These are phyloP conservation scores for Annulohypoxylon truncatum DNA, from an alignment of 2,329 filamentous ascomycete species.

Conservation along the genomic window DNA sequence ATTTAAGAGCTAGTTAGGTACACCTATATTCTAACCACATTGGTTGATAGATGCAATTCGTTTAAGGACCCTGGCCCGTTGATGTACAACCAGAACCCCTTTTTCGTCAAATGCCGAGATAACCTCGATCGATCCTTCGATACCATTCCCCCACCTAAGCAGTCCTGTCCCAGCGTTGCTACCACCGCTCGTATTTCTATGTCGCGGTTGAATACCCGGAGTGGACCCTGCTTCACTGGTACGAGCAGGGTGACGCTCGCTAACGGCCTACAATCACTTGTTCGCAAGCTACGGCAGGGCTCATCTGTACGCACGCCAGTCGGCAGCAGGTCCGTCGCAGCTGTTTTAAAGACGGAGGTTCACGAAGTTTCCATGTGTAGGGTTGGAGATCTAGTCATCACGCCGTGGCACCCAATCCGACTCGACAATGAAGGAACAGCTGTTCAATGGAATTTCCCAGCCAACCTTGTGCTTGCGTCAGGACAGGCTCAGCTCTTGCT, in stretches of 20 bases:
- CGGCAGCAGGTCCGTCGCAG: conserved; percentile 61
- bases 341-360: conserved; percentile 64
- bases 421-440: conserved; percentile 40
- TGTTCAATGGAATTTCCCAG: conserved; percentile 61
- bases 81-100: conserved; percentile 63
- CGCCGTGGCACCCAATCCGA: conserved; percentile 70
- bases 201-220: conserved; percentile 55
- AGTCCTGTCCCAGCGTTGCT: conserved; percentile 45
- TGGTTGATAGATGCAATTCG: conserved; percentile 61
- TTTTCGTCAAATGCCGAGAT: conserved; percentile 65
- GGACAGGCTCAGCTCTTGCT: conserved; percentile 37
- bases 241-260: conserved; percentile 60
- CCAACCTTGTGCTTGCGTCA: conserved; percentile 47
- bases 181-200: conserved; percentile 42
- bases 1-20: background rate
- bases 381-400: conserved; percentile 62
- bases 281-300: conserved; percentile 59
- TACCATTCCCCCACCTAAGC: conserved; percentile 55
- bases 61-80: conserved; percentile 71
- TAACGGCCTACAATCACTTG: conserved; percentile 53
- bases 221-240: conserved; percentile 65
- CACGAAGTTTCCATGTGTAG: conserved; percentile 56
- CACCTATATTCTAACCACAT: background rate
- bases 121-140: conserved; percentile 63
- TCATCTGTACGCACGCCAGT: conserved; percentile 62